phyloP scores from a whole-genome alignment of 73 alveolate species.

The Symbiodinium pilosum region DNA sequence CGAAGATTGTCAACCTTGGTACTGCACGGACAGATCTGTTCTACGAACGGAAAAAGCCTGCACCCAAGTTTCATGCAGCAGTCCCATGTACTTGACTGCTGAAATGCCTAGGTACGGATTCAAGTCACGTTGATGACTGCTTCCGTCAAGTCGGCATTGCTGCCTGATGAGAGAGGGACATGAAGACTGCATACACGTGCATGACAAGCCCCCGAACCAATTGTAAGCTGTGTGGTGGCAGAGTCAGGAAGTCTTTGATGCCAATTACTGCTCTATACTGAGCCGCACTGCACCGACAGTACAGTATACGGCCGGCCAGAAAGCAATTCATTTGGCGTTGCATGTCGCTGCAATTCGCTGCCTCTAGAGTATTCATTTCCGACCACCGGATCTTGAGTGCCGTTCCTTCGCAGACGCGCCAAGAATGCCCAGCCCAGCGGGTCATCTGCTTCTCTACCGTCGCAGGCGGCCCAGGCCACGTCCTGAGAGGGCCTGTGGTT shows the following conservation, averaged over 20 bases:
- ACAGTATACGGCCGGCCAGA: neutral
- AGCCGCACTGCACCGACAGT: constrained; percentile 5
- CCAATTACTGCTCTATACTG: neutral
- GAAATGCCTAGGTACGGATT: constrained; percentile 38
- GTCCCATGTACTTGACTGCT: too few species aligned
- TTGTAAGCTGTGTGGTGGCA: too few species aligned
- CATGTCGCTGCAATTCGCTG: too few species aligned
- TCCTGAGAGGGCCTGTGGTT: too few species aligned
- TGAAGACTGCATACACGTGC: too few species aligned
- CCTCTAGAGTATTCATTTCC: too few species aligned
- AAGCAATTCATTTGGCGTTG: neutral
- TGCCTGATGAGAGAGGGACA: too few species aligned
- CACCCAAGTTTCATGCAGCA: constrained; percentile 95
- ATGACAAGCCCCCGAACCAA: too few species aligned
- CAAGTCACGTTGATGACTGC: constrained; percentile 51
- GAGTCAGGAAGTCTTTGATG: too few species aligned
- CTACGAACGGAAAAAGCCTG: constrained; percentile 99
- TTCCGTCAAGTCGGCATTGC: too few species aligned
- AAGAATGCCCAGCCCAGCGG: neutral
- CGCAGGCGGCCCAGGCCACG: neutral
- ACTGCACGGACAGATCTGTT: constrained; percentile 99
- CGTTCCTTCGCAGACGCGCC: neutral
- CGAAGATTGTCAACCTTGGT: constrained; percentile 99
- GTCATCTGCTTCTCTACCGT: neutral
- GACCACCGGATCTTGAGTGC: too few species aligned